These are phyloP conservation scores for Phragmites australis DNA, from an alignment of 176 grass and related monocot species.

Conservation along the genomic window DNA sequence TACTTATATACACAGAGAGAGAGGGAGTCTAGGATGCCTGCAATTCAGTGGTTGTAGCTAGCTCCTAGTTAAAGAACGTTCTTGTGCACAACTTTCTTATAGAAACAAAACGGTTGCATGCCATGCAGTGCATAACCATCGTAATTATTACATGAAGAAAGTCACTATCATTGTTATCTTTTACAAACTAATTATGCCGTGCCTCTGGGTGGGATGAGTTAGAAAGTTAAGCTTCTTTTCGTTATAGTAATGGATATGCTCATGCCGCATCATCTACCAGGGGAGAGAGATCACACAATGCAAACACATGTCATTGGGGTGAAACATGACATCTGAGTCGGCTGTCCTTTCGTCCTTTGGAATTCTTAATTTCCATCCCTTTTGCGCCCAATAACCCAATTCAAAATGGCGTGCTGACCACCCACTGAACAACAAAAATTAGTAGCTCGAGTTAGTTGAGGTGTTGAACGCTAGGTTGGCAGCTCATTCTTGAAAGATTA, in stretches of 20 bases:
- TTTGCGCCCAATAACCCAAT: constrained; percentile 36
- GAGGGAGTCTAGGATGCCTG: too few relatives aligned
- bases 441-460: constrained; percentile 43
- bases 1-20: too few relatives aligned
- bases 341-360: constrained; percentile 18
- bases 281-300: neutral
- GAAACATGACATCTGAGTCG: constrained; percentile 47
- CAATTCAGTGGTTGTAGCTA: too few relatives aligned
- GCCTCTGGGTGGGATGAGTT: constrained; percentile 49
- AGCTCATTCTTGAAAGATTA: constrained; percentile 27
- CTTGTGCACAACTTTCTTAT: constrained; percentile 14
- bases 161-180: constrained; percentile 43
- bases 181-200: constrained; percentile 38
- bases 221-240: constrained; percentile 45
- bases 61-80: too few relatives aligned
- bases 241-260: constrained; percentile 19
- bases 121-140: neutral
- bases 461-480: constrained; percentile 43
- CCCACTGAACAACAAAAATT: constrained; percentile 23
- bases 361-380: neutral
- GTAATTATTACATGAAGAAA: constrained; percentile 40
- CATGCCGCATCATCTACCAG: constrained; percentile 14
- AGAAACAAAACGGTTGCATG: constrained; percentile 6
- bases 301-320: constrained; percentile 24
- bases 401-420: constrained; percentile 40